Percentiles rank a stretch among this genome's conserved stretches.
phyloP scores from a whole-genome alignment of 2,329 filamentous ascomycete species.

The Talaromyces piceae region DNA sequence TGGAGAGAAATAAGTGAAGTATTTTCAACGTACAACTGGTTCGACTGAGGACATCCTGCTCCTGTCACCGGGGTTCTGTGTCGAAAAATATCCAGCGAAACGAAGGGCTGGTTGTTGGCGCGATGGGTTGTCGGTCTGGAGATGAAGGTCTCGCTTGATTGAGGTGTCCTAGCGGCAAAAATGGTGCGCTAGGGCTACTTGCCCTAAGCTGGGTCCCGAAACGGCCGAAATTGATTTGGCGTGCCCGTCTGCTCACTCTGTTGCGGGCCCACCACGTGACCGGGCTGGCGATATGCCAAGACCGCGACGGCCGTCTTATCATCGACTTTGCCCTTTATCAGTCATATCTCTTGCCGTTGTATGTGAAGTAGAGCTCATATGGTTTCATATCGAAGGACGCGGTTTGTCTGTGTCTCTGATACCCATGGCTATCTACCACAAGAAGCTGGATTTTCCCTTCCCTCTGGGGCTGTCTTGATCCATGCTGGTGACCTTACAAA shows the following conservation, averaged over 20 bases:
- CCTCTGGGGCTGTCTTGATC: constrained; percentile 50
- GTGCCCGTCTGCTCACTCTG: background rate
- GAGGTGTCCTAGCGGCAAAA: constrained; percentile 21
- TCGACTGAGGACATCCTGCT: constrained; percentile 60
- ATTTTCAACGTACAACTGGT: constrained; percentile 51
- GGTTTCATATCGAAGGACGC: constrained; percentile 32
- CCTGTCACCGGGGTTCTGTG: constrained; percentile 33
- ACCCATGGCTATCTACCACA: constrained; percentile 48
- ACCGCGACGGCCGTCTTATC: background rate
- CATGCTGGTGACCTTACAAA: constrained; percentile 55
- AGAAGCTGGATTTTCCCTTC: constrained; percentile 44
- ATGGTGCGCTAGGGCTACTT: constrained; percentile 15
- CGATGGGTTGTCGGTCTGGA: constrained; percentile 38
- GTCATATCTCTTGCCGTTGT: background rate
- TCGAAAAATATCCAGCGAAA: constrained; percentile 34
- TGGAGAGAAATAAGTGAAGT: background rate
- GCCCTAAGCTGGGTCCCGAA: constrained; percentile 25
- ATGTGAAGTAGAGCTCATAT: constrained; percentile 15
- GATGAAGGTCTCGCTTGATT: constrained; percentile 35
- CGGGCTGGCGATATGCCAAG: background rate
- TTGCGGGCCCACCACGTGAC: background rate
- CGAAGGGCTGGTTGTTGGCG: constrained; percentile 33
- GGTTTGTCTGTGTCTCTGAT: constrained; percentile 54
- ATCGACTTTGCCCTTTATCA: background rate
- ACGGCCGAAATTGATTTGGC: background rate